Percentiles rank a stretch among this genome's conserved stretches.
These are phyloP conservation scores for Inonotus obliquus DNA, from an alignment of 1,284 basidiomycete species.

Conservation along the genomic window DNA sequence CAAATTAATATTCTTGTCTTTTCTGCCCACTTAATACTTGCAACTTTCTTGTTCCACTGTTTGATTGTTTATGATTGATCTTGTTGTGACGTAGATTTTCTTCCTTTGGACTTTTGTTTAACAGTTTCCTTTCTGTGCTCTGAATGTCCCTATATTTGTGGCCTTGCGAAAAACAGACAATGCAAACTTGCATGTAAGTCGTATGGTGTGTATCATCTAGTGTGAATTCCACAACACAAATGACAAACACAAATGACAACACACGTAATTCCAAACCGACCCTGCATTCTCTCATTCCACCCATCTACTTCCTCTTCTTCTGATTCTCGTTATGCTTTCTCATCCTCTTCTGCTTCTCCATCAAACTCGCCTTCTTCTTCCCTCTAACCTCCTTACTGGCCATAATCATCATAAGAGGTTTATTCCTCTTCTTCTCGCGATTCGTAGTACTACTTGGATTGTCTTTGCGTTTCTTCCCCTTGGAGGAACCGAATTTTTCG, in stretches of 20 bases:
- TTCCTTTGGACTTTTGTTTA: neutral
- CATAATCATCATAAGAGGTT: constrained; percentile 92
- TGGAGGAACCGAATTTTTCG: constrained; percentile 89
- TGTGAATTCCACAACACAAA: neutral
- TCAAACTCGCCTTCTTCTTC: constrained; percentile 85
- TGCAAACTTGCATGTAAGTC: neutral
- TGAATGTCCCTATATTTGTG: neutral
- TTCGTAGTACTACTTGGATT: constrained; percentile 81
- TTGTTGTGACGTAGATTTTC: neutral
- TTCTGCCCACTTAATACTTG: neutral
- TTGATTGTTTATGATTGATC: neutral
- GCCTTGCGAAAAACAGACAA: neutral
- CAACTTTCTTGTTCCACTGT: neutral
- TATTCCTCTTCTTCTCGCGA: constrained; percentile 85
- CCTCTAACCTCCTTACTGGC: constrained; percentile 68
- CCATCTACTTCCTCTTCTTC: constrained; percentile 42
- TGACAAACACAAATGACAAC: neutral
- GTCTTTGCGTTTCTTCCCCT: constrained; percentile 86
- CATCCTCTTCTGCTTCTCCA: constrained; percentile 80
- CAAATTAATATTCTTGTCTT: constrained; percentile 3
- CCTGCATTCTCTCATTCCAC: no score
- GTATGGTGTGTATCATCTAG: neutral
- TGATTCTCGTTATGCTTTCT: constrained; percentile 67
- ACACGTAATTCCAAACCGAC: neutral
- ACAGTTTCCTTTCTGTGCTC: neutral